Base-by-base conservation (phyloP, 805 yeast genomes). In the Starmerella apis region DNA sequence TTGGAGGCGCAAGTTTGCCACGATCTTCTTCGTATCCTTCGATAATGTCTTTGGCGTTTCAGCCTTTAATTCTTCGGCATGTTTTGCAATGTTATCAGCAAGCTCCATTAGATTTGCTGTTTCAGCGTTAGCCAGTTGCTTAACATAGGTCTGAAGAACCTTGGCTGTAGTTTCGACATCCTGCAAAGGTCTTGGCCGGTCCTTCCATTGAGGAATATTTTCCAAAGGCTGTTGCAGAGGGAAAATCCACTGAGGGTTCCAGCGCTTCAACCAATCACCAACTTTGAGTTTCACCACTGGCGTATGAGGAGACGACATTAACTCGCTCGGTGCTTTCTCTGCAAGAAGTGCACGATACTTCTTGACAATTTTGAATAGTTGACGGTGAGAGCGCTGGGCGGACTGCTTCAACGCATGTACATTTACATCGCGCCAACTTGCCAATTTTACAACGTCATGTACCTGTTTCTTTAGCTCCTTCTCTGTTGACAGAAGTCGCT, bases 371-470 rank as follows among this genome's bases (percentile, higher is more conserved):
- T 87, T 92, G 76, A 81, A 90, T 47, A 92, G 77, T 58, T 74
- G 78, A 56, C 79, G 78, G 62, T 94, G 98, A 0, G 96, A 87
- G 43, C 83, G 77, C 56, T 86, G 79, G 5, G 98, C 92, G 66
- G 96, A 86, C 66, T 88, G 96, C 58, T 86, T 87, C 60, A 92
- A 72, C 0, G 98, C 95, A 61, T 84, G 94, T 39, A 87, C 78
- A 61, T 92, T 94, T 11, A 87, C 88, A 68, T 92, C 99, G 59
- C 88, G 87, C 97, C 97, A 94, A 60, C 95, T 85, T 1, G 98
- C 96, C 14, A 92, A 71, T 41, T 86, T 68, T 38, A 92, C 86
- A 3, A 87, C 81, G 51, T 92, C 98, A 31, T 79, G 73, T 10
- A 92, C 76, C 45, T 86, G 86, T 61, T 88, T 90, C 51, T 81